A percentile compares a stretch with the other conserved stretches of the same genome.
These are phyloP conservation scores for Stylonectria norvegica DNA, from an alignment of 2,329 filamentous ascomycete genomes.

Conservation along the genomic window DNA sequence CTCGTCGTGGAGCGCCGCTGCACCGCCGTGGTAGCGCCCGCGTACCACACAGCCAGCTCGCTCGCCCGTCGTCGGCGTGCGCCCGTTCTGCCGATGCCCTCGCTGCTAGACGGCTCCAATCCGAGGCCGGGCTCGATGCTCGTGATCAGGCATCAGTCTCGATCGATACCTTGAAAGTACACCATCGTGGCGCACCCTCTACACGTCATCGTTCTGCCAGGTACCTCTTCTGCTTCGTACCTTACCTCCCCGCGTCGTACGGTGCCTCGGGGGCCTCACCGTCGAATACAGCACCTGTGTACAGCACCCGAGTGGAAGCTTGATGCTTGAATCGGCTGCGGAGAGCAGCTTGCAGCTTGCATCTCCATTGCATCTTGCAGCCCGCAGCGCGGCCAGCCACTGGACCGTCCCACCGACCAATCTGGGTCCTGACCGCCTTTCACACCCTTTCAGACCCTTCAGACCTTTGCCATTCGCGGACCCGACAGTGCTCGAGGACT, in stretches of 20 bases:
- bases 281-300: no score
- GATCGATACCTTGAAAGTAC: no score
- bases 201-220: no score
- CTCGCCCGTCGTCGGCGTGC: no score
- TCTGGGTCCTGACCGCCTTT: conserved; percentile 26
- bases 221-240: no score
- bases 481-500: conserved; percentile 11
- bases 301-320: no score
- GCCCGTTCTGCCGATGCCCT: conserved; percentile 9
- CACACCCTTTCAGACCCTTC: no score
- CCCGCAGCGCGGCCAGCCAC: conserved; percentile 13
- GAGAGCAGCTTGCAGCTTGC: conserved; percentile 19
- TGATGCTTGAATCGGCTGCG: conserved; percentile 18
- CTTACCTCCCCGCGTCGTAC: no score
- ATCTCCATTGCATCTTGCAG: conserved; percentile 20
- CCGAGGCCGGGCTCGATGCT: conserved; percentile 11
- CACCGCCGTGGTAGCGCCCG: no score
- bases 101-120: conserved; percentile 10
- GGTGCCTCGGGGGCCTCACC: no score
- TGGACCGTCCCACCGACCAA: conserved; percentile 19
- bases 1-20: conserved; percentile 9
- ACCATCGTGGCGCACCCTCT: no score
- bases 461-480: conserved; percentile 18
- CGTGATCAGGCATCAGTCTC: conserved; percentile 20
- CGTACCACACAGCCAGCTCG: no score